Percentiles rank a stretch among this genome's conserved stretches.
Evolutionary conservation across 1,284 basidiomycete species (phyloP).

Genomic region (Stereum hirsutum): DNA sequence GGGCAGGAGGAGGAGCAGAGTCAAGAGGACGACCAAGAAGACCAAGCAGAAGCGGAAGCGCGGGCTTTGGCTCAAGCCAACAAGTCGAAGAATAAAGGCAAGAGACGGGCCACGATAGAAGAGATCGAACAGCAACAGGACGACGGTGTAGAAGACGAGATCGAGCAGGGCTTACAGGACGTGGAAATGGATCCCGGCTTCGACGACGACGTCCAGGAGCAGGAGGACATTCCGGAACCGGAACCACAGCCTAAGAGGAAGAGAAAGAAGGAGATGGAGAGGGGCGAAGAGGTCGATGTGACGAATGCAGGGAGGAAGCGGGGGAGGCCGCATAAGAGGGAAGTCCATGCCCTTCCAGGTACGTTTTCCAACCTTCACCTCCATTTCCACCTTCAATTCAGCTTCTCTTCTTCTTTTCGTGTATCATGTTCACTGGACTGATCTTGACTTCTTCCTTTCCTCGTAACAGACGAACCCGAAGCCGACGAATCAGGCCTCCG

Average conservation of each 20-base stretch:
- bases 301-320: conserved; percentile 16
- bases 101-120: conserved; percentile 21
- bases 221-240: conserved; percentile 16
- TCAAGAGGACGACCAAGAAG: no score
- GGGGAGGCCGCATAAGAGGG: no score
- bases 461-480: no score
- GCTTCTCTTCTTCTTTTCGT: no score
- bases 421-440: no score
- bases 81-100: conserved; percentile 21
- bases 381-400: no score
- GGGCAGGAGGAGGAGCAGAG: conserved; percentile 21
- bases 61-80: conserved; percentile 9
- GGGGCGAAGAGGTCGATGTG: conserved; percentile 16
- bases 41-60: conserved; percentile 20
- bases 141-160: conserved; percentile 44
- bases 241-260: conserved; percentile 13
- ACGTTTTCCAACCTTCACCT: conserved; percentile 7
- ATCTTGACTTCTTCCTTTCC: no score
- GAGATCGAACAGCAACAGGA: conserved; percentile 18
- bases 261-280: conserved; percentile 18
- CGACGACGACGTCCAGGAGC: conserved; percentile 29
- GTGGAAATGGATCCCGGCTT: conserved; percentile 29
- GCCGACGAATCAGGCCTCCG: conserved; percentile 53
- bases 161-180: conserved; percentile 36
- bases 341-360: conserved; percentile 18